phyloP scores from a whole-genome alignment of 306 rosid species.

The Ceratonia siliqua region DNA sequence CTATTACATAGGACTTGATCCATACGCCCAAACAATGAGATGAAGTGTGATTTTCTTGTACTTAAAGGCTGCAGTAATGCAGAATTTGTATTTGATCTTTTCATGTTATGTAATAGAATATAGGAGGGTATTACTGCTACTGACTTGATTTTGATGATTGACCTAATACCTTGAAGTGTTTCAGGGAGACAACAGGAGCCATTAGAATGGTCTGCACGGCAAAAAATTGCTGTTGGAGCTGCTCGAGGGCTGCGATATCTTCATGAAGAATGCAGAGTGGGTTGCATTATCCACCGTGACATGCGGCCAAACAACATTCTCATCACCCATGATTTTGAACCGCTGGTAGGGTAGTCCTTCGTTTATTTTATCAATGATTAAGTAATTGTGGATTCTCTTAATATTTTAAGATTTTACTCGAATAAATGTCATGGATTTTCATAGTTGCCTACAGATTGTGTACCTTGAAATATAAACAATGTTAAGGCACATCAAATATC shows the following conservation, averaged over 20 bases:
- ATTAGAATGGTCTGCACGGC: constrained; percentile 91
- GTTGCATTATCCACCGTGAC: constrained; percentile 98
- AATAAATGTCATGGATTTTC: background rate
- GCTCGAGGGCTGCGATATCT: constrained; percentile 98
- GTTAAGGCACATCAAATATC: constrained; percentile 6
- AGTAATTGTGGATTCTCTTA: background rate
- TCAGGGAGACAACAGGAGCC: constrained; percentile 70
- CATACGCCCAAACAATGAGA: background rate
- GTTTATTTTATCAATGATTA: background rate
- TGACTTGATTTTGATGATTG: constrained; percentile 32
- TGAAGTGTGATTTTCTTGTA: background rate
- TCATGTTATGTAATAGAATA: background rate
- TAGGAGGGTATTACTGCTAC: background rate
- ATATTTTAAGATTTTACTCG: background rate
- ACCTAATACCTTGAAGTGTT: constrained; percentile 30
- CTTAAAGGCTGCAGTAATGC: background rate
- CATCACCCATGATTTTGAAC: constrained; percentile 98
- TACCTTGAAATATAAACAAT: background rate
- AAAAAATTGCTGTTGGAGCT: constrained; percentile 92
- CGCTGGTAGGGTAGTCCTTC: constrained; percentile 57
- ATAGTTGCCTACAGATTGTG: background rate
- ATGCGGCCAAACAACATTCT: constrained; percentile 99
- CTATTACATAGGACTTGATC: background rate
- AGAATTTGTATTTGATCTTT: background rate
- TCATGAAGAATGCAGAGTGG: constrained; percentile 98